A percentile compares a stretch with the other conserved stretches of the same genome.
Evolutionary conservation across 305 asterid species (phyloP).

Genomic region (Andrographis paniculata): DNA sequence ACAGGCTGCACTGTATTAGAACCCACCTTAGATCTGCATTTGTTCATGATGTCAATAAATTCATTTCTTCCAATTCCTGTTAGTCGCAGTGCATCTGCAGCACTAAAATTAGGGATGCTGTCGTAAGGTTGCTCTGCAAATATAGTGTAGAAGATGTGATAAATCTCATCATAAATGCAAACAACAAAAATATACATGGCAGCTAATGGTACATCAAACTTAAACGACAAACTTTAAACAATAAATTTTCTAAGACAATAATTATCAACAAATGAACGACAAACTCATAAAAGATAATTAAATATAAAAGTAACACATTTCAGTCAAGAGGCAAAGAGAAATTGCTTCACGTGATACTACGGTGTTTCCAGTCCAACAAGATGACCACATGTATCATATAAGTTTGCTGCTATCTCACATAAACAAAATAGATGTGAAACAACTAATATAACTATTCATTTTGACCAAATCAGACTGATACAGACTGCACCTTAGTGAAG

Average conservation of each 20-base stretch:
- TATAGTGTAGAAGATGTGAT: slow-evolving; percentile 19
- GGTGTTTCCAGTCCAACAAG: slow-evolving; percentile 13
- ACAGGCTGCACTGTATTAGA: slow-evolving; percentile 18
- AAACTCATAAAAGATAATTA: neutral
- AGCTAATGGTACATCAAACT: slow-evolving; percentile 8
- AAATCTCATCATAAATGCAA: slow-evolving; percentile 10
- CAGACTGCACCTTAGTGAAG: neutral
- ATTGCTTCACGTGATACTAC: slow-evolving; percentile 11
- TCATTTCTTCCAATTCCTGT: slow-evolving; percentile 98
- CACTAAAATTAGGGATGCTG: slow-evolving; percentile 97
- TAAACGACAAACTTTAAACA: neutral
- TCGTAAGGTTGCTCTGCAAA: slow-evolving; percentile 98
- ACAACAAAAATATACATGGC: slow-evolving; percentile 3
- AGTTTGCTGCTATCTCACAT: slow-evolving; percentile 12
- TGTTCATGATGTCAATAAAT: slow-evolving; percentile 98
- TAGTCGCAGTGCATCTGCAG: slow-evolving; percentile 95
- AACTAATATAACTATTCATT: slow-evolving; percentile 11
- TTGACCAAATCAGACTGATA: slow-evolving; percentile 5
- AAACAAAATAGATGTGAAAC: slow-evolving; percentile 7
- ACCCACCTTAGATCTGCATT: slow-evolving; percentile 98
- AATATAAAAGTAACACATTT: slow-evolving; percentile 3
- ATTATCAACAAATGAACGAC: neutral
- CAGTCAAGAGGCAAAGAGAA: slow-evolving; percentile 3
- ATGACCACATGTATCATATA: slow-evolving; percentile 8
- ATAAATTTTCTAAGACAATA: neutral